phyloP scores from a whole-genome alignment of 306 rosid species.

The Rosa rugosa region DNA sequence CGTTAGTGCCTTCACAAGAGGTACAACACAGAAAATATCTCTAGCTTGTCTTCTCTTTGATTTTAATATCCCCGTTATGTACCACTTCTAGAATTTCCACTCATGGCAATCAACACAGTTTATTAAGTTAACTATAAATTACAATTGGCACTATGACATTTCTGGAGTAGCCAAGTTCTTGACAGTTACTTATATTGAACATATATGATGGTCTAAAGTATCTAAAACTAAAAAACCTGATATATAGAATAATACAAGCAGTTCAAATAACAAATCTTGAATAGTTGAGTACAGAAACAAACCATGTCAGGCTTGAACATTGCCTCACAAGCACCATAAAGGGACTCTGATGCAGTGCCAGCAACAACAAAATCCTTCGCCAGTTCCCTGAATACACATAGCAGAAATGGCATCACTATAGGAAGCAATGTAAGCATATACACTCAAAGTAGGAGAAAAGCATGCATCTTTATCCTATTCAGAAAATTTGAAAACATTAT shows the following conservation, averaged over 20 bases:
- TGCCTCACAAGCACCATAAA: slow-evolving; percentile 97
- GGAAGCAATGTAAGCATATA: not conserved
- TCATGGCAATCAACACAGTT: not conserved
- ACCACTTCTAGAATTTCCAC: not conserved
- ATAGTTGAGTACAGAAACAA: slow-evolving; percentile 26
- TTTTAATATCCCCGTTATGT: not conserved
- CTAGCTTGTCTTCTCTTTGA: not conserved
- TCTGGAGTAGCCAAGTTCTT: not conserved
- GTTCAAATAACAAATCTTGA: not conserved
- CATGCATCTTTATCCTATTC: not conserved
- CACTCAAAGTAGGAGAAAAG: not conserved
- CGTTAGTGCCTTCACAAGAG: not conserved
- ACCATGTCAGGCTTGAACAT: slow-evolving; percentile 99
- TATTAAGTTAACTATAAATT: not conserved
- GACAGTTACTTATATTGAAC: not conserved
- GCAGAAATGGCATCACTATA: not conserved
- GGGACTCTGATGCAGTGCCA: slow-evolving; percentile 95
- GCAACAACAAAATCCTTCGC: slow-evolving; percentile 98
- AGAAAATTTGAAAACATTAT: not conserved
- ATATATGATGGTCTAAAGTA: not conserved
- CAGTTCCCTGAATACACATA: slow-evolving; percentile 68
- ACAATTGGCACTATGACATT: not conserved
- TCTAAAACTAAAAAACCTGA: not conserved
- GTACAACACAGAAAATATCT: not conserved
- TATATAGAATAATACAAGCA: not conserved